Evolutionary conservation across 2,329 filamentous ascomycete species (phyloP).

Genomic region (Diaporthe vaccinii): DNA sequence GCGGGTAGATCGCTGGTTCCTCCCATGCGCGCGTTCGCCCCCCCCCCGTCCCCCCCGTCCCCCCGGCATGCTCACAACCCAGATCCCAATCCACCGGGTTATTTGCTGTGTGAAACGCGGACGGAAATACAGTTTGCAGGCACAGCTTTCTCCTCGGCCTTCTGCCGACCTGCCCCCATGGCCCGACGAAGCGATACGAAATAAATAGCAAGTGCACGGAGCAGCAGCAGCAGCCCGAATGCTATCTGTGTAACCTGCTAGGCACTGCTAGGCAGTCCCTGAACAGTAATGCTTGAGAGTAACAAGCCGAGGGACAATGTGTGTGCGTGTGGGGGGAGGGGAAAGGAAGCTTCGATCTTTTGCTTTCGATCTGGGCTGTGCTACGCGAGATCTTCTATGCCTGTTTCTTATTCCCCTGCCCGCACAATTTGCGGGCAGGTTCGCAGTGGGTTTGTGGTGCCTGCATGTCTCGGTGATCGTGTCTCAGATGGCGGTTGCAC

Average conservation of each 20-base stretch:
- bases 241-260: neutral
- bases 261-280: neutral
- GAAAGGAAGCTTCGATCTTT: constrained; percentile 12
- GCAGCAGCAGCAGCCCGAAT: neutral
- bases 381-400: constrained; percentile 25
- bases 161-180: neutral
- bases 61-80: neutral
- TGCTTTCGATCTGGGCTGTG: constrained; percentile 28
- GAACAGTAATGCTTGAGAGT: constrained; percentile 20
- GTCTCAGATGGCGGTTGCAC: constrained; percentile 34
- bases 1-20: constrained; percentile 15
- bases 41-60: no score
- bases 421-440: neutral
- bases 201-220: neutral
- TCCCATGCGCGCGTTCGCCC: neutral
- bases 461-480: constrained; percentile 29
- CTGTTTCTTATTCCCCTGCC: neutral
- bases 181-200: neutral
- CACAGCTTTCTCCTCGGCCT: neutral
- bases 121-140: constrained; percentile 14
- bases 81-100: constrained; percentile 27
- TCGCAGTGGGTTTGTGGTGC: constrained; percentile 11
- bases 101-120: constrained; percentile 20
- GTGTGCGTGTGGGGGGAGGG: neutral
- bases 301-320: neutral